Evolutionary conservation across 768 basidiomycete species (phyloP).

Genomic region (Astraeus odoratus): DNA sequence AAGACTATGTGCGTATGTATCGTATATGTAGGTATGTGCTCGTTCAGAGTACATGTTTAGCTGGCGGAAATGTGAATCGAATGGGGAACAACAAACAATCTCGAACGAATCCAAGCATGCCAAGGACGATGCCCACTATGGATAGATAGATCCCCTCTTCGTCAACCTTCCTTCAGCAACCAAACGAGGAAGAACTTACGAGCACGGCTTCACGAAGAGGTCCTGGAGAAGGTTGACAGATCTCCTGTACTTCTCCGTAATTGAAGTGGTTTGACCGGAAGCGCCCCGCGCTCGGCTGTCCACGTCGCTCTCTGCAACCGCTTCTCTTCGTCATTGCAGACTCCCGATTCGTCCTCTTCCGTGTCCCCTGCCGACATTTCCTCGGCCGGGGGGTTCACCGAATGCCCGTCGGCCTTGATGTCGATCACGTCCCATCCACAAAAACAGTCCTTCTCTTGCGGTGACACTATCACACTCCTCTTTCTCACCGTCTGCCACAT

Average conservation of each 20-base stretch:
- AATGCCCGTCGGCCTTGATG: constrained; percentile 22
- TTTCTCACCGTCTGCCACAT: constrained; percentile 45
- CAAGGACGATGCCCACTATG: neutral
- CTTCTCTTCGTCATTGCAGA: constrained; percentile 3
- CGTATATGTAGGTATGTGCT: no score
- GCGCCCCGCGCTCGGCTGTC: constrained; percentile 21
- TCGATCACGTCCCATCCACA: constrained; percentile 9
- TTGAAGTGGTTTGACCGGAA: constrained; percentile 1
- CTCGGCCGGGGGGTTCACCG: constrained; percentile 14
- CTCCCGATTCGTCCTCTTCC: neutral
- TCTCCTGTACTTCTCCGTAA: constrained; percentile 22
- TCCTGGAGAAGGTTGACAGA: constrained; percentile 60
- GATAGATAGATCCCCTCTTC: no score
- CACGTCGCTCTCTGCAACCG: constrained; percentile 19
- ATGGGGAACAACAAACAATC: no score
- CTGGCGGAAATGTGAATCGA: no score
- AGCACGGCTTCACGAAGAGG: neutral
- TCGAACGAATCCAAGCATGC: no score
- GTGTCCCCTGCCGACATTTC: constrained; percentile 3
- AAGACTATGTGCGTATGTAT: no score
- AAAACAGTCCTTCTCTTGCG: constrained; percentile 8
- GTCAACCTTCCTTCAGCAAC: no score
- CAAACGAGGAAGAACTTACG: neutral
- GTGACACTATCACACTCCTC: constrained; percentile 16
- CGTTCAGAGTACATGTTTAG: no score